These are phyloP conservation scores for Ceratobasidium sp. DNA, from an alignment of 1,284 basidiomycete genomes.

Conservation along the genomic window DNA sequence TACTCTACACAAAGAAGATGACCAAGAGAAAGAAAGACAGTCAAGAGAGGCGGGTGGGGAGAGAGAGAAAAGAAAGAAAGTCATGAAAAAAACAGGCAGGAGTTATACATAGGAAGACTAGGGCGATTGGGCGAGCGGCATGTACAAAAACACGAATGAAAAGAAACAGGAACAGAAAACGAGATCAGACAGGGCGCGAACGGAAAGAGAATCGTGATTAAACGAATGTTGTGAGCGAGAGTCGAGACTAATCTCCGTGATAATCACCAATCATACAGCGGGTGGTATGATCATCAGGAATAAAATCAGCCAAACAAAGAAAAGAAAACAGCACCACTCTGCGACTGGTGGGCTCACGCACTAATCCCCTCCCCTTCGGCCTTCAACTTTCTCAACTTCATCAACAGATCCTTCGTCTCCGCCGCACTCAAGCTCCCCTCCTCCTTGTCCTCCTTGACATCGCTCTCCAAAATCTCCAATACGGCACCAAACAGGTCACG, in stretches of 20 bases:
- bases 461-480: constrained; percentile 78
- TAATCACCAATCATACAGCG: background rate
- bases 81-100: background rate
- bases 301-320: constrained; percentile 1
- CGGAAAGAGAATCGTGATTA: background rate
- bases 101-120: constrained; percentile 15
- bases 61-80: background rate
- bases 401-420: constrained; percentile 66
- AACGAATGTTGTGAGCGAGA: background rate
- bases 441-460: constrained; percentile 66
- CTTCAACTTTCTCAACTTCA: constrained; percentile 68
- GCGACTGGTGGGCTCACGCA: background rate
- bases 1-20: too few species aligned
- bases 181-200: constrained; percentile 3
- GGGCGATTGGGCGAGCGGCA: background rate
- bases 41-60: too few species aligned
- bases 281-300: background rate
- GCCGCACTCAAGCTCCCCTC: constrained; percentile 44
- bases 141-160: background rate
- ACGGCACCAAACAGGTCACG: constrained; percentile 77
- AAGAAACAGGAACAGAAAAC: constrained; percentile 9
- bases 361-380: constrained; percentile 60
- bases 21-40: too few species aligned
- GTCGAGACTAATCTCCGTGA: background rate
- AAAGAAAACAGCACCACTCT: background rate